Percentiles rank a stretch among this genome's conserved stretches.
These are phyloP conservation scores for Delphinella strobiligena DNA, from an alignment of 2,329 filamentous ascomycete genomes.

Conservation along the genomic window DNA sequence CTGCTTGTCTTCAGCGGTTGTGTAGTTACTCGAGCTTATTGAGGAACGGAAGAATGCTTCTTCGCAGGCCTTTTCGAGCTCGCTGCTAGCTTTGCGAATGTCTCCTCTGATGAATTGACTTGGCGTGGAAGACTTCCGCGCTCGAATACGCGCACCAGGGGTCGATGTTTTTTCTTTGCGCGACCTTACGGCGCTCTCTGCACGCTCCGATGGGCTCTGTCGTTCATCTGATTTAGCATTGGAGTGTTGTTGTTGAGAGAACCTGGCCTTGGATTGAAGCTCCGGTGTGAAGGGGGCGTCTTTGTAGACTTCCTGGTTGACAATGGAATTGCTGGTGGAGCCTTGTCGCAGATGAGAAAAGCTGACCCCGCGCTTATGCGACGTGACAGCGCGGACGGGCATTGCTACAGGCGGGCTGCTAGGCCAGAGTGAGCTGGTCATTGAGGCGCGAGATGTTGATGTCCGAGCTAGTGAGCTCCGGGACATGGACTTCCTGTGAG, in stretches of 20 bases:
- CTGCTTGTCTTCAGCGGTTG: constrained; percentile 20
- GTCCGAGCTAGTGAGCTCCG: constrained; percentile 21
- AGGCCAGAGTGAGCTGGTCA: constrained; percentile 34
- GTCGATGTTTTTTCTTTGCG: constrained; percentile 21
- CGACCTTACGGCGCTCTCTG: constrained; percentile 19
- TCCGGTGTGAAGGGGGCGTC: constrained; percentile 20
- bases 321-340: constrained; percentile 29
- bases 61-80: constrained; percentile 81
- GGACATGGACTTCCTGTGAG: constrained; percentile 6
- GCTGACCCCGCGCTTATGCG: constrained; percentile 48
- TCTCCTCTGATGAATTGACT: constrained; percentile 58
- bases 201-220: constrained; percentile 20
- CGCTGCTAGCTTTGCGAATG: constrained; percentile 68
- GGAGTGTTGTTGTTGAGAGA: constrained; percentile 10
- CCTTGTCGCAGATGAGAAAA: constrained; percentile 44
- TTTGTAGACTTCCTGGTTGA: constrained; percentile 14
- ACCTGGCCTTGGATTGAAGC: constrained; percentile 18
- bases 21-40: constrained; percentile 35
- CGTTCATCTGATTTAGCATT: constrained; percentile 11
- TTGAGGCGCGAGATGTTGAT: constrained; percentile 26
- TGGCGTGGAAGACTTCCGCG: constrained; percentile 28
- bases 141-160: constrained; percentile 19
- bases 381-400: constrained; percentile 17
- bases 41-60: constrained; percentile 73
- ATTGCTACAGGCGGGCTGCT: constrained; percentile 31